phyloP scores from a whole-genome alignment of 805 yeast species.

The Saccharomyces jurei region DNA sequence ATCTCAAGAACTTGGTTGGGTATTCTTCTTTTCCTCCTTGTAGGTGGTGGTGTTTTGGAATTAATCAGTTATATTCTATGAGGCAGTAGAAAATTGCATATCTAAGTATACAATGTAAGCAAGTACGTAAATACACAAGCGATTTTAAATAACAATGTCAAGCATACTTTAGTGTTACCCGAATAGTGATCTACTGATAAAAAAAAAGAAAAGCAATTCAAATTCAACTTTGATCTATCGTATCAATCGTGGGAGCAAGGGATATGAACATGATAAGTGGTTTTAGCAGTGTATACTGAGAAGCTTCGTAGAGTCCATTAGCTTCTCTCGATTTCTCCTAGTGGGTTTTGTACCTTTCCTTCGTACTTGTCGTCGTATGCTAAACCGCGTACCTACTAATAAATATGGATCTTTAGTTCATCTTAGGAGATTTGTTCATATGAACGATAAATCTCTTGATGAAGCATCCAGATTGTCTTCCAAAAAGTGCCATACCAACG shows the following conservation, averaged over 20 bases:
- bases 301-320: neutral
- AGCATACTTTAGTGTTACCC: neutral
- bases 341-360: neutral
- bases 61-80: slow-evolving; percentile 48
- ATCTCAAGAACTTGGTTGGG: slow-evolving; percentile 59
- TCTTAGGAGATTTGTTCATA: neutral
- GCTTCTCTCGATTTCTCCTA: neutral
- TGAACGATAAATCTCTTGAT: neutral
- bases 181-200: neutral
- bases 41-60: slow-evolving; percentile 80
- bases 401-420: neutral
- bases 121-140: neutral
- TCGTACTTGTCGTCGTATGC: neutral
- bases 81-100: slow-evolving; percentile 1
- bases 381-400: neutral
- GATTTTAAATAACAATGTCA: neutral
- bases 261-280: neutral
- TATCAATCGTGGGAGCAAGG: neutral
- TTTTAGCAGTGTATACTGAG: neutral
- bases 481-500: neutral
- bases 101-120: neutral
- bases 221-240: neutral
- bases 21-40: slow-evolving; percentile 53
- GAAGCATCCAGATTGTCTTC: neutral
- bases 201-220: neutral